A percentile compares a stretch with the other conserved stretches of the same genome.
These are phyloP conservation scores for Colletotrichum neosansevieriae DNA, from an alignment of 2,329 filamentous ascomycete species.

Conservation along the genomic window DNA sequence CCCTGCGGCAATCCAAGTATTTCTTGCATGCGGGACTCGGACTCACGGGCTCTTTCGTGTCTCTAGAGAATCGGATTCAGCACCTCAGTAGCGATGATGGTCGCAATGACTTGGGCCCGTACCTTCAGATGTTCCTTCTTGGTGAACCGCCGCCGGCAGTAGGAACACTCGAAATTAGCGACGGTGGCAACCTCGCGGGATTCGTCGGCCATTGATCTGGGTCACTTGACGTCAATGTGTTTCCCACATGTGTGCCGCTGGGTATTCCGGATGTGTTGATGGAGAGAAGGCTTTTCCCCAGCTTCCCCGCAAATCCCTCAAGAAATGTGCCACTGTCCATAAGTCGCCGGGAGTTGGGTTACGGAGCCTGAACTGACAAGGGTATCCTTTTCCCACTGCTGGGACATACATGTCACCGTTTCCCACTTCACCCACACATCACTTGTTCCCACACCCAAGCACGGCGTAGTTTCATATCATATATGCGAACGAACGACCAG, in stretches of 20 bases:
- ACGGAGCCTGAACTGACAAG: neutral
- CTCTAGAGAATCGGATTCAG: slow-evolving; percentile 9
- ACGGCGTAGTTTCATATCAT: neutral
- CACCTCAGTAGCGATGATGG: neutral
- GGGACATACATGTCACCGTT: neutral
- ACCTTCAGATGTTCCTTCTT: slow-evolving; percentile 28
- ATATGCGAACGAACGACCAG: no score
- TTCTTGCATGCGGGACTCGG: neutral
- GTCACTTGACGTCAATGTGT: neutral
- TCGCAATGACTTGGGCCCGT: neutral
- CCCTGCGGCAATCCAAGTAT: neutral
- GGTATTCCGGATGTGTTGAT: slow-evolving; percentile 9
- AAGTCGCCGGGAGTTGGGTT: neutral
- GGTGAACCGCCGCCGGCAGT: slow-evolving; percentile 15
- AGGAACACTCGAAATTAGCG: slow-evolving; percentile 14
- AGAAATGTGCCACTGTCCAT: neutral
- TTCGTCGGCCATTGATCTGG: slow-evolving; percentile 17
- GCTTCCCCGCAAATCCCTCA: slow-evolving; percentile 18
- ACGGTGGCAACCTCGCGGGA: neutral
- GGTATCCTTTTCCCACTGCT: neutral
- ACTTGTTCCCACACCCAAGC: neutral
- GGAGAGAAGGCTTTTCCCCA: slow-evolving; percentile 20
- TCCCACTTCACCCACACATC: slow-evolving; percentile 8
- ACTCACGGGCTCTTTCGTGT: slow-evolving; percentile 22
- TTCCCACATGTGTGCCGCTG: slow-evolving; percentile 19